A percentile compares a stretch with the other conserved stretches of the same genome.
These are phyloP conservation scores for Tieghemostelium lacteum DNA, from an alignment of 78 protist genomes.

Conservation along the genomic window DNA sequence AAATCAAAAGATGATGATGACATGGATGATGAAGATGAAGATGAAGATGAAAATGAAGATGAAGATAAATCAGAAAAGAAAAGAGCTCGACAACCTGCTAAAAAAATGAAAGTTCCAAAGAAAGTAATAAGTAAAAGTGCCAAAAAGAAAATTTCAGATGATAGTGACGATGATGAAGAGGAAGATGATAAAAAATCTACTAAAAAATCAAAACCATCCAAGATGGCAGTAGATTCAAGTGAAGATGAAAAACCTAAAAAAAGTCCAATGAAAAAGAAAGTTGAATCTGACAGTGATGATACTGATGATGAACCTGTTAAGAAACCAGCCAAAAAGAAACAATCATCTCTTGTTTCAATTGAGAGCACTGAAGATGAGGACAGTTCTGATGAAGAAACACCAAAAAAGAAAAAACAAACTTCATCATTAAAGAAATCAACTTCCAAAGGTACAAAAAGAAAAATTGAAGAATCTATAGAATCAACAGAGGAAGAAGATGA, in stretches of 20 bases:
- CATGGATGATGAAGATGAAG: not conserved
- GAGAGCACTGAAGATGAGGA: not conserved
- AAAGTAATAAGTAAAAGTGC: not conserved
- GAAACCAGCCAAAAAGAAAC: not conserved
- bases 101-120: not conserved
- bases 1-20: not conserved
- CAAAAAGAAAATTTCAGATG: not conserved
- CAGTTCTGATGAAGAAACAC: not conserved
- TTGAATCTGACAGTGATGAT: not conserved
- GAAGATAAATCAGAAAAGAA: not conserved
- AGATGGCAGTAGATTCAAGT: too few species aligned
- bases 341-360: too few species aligned
- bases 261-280: too few species aligned
- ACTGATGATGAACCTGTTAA: not conserved
- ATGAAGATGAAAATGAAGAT: not conserved
- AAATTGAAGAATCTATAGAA: not conserved
- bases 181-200: not conserved
- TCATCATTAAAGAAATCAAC: not conserved
- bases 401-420: not conserved
- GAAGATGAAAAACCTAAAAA: not conserved
- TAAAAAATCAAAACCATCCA: not conserved
- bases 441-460: not conserved
- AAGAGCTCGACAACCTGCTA: not conserved
- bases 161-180: not conserved
- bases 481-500: not conserved